Base-by-base conservation (phyloP, 1,284 basidiomycete genomes). In the Rhodotorula sp. region DNA sequence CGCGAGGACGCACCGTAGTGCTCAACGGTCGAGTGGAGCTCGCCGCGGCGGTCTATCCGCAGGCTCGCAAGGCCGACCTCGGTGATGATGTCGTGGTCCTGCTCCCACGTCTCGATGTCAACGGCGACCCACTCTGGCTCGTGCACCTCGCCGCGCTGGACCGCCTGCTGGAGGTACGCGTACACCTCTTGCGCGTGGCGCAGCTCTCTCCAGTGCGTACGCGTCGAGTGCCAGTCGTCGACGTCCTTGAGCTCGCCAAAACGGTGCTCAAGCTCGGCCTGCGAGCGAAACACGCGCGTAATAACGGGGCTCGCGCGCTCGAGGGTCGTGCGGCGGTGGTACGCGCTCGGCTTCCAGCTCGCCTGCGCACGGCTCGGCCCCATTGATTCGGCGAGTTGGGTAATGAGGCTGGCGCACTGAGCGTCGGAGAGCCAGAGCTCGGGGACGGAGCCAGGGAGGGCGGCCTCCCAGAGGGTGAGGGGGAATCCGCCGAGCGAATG, bases 21-120 rank as follows among this genome's bases (percentile, higher is more conserved):
- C 44, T 25, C 48, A 13, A 32, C 41, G 41, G 29, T 65, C 32
- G 55, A 67, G 10, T 67, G 58, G 27, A 64, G 32, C 15, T 21
- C 22, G 21, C 63, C 66, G 19, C 41, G 25, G 6, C 15, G 29
- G 41, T 36, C n/a, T 25, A 57, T 32, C 34, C 48, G n/a, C 36
- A 46, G 27, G 21, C 46, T 51, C 32, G 71, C 61, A 19, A 72
- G 19, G 25, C 71, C 73, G 25, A 75, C 66, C 54, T 75, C 73
- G n/a, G 73, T 75, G 25, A 75, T 41, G 4, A 62, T 13, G 29
- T 68, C 68, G 34, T 75, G 70, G 44, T 75, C 66, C 32, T 32
- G 44, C 65, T 74, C 73, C 54, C 61, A 69, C 15, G 69, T 71
- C 54, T 71, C 73, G 54, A 75, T 44, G 56, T 75, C 73, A 50